Evolutionary conservation across 306 rosid species (phyloP).

Genomic region (Luffa acutangula): DNA sequence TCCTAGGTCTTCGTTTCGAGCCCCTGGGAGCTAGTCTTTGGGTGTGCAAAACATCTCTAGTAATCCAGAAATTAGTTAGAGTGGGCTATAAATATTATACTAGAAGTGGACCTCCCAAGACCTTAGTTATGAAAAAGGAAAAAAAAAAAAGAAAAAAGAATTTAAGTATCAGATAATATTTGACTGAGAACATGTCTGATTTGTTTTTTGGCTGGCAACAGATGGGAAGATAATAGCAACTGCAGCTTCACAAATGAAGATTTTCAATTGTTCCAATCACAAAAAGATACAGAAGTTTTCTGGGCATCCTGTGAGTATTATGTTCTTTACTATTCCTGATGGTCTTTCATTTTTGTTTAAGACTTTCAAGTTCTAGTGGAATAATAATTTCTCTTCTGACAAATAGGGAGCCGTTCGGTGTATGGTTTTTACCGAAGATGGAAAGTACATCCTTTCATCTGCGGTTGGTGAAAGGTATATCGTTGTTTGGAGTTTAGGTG

Average conservation of each 20-base stretch:
- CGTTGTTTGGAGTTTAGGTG: slow-evolving; percentile 66
- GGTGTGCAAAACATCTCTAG: no score
- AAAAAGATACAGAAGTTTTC: slow-evolving; percentile 73
- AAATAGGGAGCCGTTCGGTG: slow-evolving; percentile 77
- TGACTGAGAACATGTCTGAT: slow-evolving; percentile 22
- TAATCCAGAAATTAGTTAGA: no score
- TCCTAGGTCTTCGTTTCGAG: no score
- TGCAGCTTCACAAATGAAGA: slow-evolving; percentile 79
- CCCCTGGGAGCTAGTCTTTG: no score
- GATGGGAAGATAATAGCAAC: slow-evolving; percentile 87
- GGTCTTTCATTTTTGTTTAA: not conserved
- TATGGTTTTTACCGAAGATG: slow-evolving; percentile 77
- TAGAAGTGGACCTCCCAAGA: no score
- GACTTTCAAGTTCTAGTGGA: not conserved
- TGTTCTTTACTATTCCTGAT: not conserved
- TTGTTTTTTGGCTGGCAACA: slow-evolving; percentile 20
- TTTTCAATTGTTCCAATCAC: slow-evolving; percentile 46
- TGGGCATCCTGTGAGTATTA: slow-evolving; percentile 96
- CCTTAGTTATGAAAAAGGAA: no score
- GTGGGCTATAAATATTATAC: no score
- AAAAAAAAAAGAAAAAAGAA: no score
- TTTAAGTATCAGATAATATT: not conserved
- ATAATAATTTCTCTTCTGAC: slow-evolving; percentile 19
- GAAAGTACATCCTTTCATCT: slow-evolving; percentile 73
- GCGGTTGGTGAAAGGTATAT: slow-evolving; percentile 83